These are phyloP conservation scores for Leccinum fibrillosum DNA, from an alignment of 768 basidiomycete species.

Conservation along the genomic window DNA sequence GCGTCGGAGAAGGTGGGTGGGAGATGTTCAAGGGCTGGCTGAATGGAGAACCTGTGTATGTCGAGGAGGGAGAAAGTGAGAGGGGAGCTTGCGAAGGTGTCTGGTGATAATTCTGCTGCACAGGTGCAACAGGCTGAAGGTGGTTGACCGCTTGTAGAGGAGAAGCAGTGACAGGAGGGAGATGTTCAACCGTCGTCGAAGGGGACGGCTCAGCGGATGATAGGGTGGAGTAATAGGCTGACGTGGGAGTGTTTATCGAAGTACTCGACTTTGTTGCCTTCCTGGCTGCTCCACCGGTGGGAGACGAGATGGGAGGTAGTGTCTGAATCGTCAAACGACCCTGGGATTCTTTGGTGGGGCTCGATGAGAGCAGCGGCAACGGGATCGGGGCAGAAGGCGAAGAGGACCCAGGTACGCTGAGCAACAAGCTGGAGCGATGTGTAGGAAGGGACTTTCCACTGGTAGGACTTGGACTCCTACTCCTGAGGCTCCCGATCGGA, in stretches of 20 bases:
- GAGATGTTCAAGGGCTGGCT: conserved; percentile 21
- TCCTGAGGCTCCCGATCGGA: conserved; percentile 61
- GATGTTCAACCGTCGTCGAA: conserved; percentile 34
- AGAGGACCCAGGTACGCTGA: conserved; percentile 44
- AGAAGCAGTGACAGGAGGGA: conserved; percentile 24
- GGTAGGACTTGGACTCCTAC: conserved; percentile 63
- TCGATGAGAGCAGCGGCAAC: conserved; percentile 24
- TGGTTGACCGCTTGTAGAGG: conserved; percentile 21
- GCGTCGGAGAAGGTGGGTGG: conserved; percentile 46
- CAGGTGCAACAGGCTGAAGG: conserved; percentile 3
- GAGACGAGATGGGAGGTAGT: conserved; percentile 12
- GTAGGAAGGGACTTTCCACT: conserved; percentile 34
- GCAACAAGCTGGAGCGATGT: conserved; percentile 42
- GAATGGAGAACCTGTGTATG: conserved; percentile 28
- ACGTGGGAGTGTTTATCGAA: conserved; percentile 45
- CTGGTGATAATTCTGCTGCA: conserved; percentile 19
- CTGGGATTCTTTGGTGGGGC: conserved; percentile 24
- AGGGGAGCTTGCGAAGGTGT: conserved; percentile 9
- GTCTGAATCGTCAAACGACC: conserved; percentile 25
- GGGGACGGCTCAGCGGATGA: conserved; percentile 39
- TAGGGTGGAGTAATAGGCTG: conserved; percentile 44
- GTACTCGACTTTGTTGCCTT: conserved; percentile 17
- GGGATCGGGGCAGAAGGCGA: conserved; percentile 18
- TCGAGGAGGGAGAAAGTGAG: conserved; percentile 22
- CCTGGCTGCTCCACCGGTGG: conserved; percentile 1